Evolutionary conservation across 2,329 filamentous ascomycete genomes (phyloP), one percentile per base, ranked within the genome.

Genomic region (Pseudogymnoascus sp.): DNA sequence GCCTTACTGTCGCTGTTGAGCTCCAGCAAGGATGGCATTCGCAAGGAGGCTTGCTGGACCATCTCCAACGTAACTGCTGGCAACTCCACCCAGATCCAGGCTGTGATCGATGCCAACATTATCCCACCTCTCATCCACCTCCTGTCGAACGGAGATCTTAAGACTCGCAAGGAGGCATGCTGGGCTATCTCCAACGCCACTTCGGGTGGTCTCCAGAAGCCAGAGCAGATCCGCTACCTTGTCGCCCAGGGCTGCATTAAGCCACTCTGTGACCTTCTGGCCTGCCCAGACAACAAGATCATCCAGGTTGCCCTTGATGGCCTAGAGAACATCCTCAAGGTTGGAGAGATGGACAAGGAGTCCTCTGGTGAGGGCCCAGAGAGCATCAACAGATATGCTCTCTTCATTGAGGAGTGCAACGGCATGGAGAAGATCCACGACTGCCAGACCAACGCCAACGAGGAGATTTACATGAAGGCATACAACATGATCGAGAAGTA

Each of bases 401-500:
- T 99, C 67, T 97, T 96, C 79, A 99, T 99, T 69, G 94, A 99
- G 79, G 94, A 99, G 78, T 96, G 92, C 70, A 91, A 92, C 73
- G 94, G 94, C 69, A 99, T 99, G 94, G 94, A 97, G 82, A 97
- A 97, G 88, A 97, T 99, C 70, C 94, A 99, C 79, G 93, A 97
- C 71, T 97, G 94, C 85, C 94, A 99, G 82, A 97, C 95, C 82
- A 99, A 99, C 73, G 93, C 93, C 81, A 99, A 99, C 79, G 94
- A 99, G 80, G 94, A 99, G 79, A 99, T 99, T 71, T 99, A 99
- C 84, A 97, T 99, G 93, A 99, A 99, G 86, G 94, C 94, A 0
- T 99, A 97, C 84, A 97, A 96, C 84, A 99, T 99, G 78, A 99
- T 99, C 70, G 94, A 99, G 84, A 97, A 97, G 82, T 99, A 99